phyloP scores from a whole-genome alignment of 192 early-diverging fungal genomes.

The Coemansia sp. region DNA sequence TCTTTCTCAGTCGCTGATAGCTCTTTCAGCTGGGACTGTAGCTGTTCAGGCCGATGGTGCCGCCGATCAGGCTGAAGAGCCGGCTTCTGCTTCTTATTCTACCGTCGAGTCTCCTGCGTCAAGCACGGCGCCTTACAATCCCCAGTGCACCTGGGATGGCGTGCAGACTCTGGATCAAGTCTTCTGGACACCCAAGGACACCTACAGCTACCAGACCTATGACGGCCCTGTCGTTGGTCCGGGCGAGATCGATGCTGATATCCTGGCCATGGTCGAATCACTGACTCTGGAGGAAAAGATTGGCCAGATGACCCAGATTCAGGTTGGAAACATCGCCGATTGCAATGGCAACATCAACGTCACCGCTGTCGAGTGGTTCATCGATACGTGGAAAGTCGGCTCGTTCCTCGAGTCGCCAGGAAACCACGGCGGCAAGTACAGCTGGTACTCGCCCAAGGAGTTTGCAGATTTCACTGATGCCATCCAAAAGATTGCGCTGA shows the following conservation, averaged over 20 bases:
- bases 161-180: constrained; percentile 4
- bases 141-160: constrained; percentile 8
- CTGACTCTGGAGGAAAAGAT: constrained; percentile 55
- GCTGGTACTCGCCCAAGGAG: constrained; percentile 53
- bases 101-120: not conserved
- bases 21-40: not conserved
- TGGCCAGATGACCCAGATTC: constrained; percentile 64
- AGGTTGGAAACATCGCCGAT: constrained; percentile 51
- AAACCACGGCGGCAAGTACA: constrained; percentile 59
- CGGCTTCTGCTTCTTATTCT: not conserved
- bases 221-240: constrained; percentile 8
- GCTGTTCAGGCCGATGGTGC: not conserved
- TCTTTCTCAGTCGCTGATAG: constrained; percentile 7
- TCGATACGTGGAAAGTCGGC: constrained; percentile 61
- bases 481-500: constrained; percentile 59
- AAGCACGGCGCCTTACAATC: constrained; percentile 4
- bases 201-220: constrained; percentile 7
- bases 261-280: constrained; percentile 35
- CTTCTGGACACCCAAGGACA: constrained; percentile 10
- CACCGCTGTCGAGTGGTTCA: constrained; percentile 57
- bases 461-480: constrained; percentile 59
- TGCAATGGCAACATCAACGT: constrained; percentile 34
- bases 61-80: not conserved
- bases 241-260: constrained; percentile 38
- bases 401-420: constrained; percentile 64